Evolutionary conservation across 2,329 filamentous ascomycete genomes (phyloP).

Genomic region (Coniochaeta prunicola): DNA sequence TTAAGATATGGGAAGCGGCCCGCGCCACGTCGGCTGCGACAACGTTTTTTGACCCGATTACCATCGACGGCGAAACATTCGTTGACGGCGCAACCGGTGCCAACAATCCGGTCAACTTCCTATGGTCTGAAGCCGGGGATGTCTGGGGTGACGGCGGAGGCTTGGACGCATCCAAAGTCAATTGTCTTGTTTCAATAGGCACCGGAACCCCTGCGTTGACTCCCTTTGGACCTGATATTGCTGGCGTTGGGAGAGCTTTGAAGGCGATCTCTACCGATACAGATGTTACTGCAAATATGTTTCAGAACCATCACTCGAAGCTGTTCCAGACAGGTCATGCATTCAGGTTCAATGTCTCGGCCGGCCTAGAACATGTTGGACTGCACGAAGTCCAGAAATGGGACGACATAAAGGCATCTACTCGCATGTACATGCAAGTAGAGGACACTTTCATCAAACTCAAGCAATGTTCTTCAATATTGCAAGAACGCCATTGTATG

Average conservation of each 20-base stretch:
- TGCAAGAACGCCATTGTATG: neutral
- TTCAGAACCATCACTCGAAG: slow-evolving; percentile 22
- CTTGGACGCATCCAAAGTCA: neutral
- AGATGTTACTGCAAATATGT: slow-evolving; percentile 28
- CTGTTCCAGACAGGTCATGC: slow-evolving; percentile 25
- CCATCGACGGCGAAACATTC: slow-evolving; percentile 20
- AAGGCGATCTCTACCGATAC: slow-evolving; percentile 27
- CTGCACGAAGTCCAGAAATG: slow-evolving; percentile 28
- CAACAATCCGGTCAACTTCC: slow-evolving; percentile 35
- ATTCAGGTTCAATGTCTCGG: slow-evolving; percentile 36
- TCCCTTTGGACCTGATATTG: slow-evolving; percentile 18
- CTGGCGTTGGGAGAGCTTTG: slow-evolving; percentile 19
- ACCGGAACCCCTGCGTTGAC: slow-evolving; percentile 25
- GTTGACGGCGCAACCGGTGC: slow-evolving; percentile 29
- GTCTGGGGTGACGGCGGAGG: slow-evolving; percentile 19
- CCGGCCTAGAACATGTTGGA: slow-evolving; percentile 30
- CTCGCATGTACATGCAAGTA: slow-evolving; percentile 8
- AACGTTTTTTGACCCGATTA: slow-evolving; percentile 27
- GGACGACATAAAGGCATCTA: slow-evolving; percentile 20
- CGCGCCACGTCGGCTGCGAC: slow-evolving; percentile 28
- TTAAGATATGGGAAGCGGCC: slow-evolving; percentile 27
- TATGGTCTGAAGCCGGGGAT: slow-evolving; percentile 30
- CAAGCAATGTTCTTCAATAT: neutral
- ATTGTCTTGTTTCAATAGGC: slow-evolving; percentile 31
- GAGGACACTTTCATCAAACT: neutral